Evolutionary conservation across 352 stramenopile genomes (phyloP), one percentile per base, ranked within the genome.

Genomic region (Pythium diclinum): DNA sequence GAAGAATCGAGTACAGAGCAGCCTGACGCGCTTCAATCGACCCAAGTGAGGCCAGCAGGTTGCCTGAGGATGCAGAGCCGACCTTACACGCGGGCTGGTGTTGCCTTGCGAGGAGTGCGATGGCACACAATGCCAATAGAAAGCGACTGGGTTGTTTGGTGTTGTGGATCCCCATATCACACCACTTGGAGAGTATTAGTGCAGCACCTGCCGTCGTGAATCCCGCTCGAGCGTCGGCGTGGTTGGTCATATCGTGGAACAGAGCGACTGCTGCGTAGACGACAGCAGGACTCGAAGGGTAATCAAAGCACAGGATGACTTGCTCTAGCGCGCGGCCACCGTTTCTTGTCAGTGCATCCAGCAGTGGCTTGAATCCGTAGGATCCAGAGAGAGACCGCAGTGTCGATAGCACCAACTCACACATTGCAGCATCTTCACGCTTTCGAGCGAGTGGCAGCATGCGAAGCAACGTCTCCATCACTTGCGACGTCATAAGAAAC

Each of bases 151-250:
- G 56, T 0, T 69, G 67, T 60, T 78, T 54, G 2, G 67, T 46
- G 57, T 59, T 48, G 59, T 78, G 53, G 55, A 87, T 59, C 8
- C 59, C 46, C 23, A 53, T 59, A 61, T 56, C 46, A 40, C 75
- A 87, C 76, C 76, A 87, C 14, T 69, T 54, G 28, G 87, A 46
- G 19, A 92, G 71, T 16, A 83, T 63, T 9, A 75, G 63, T 6
- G 83, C 65, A 13, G 83, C 79, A 8, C 85, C 85, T 11, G 79
- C 85, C 3, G 78, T 86, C 14, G 81, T 90, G 34, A 94, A 74
- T 3, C 76, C 83, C 10, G 78, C 69, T 17, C 85, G 77, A 0
- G 76, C 85, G 38, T 94, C 79, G 6, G 70, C 38, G 17, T 67
- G 74, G 13, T 73, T 71, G 3, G 75, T 90, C 17, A 92, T 71